phyloP scores from a whole-genome alignment of 169 alveolate genomes.

The Plasmodium vivax region DNA sequence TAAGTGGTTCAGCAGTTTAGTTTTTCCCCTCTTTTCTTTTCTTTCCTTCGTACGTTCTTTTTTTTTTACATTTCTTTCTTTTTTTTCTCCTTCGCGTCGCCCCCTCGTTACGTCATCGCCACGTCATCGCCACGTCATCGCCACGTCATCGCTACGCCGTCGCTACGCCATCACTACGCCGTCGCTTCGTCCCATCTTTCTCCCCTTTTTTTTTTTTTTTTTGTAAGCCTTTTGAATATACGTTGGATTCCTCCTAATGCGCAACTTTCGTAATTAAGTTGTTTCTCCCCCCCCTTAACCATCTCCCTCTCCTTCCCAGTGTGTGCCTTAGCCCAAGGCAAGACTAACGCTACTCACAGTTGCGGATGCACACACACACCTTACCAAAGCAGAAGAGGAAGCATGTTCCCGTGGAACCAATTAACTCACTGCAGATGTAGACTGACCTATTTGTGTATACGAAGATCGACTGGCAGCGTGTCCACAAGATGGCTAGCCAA shows the following conservation, averaged over 20 bases:
- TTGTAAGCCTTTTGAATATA: neutral
- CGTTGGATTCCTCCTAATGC: neutral
- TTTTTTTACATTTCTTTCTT: neutral
- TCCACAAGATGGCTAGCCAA: slow-evolving; percentile 7
- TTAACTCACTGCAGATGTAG: slow-evolving; percentile 13
- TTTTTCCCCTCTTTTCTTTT: neutral
- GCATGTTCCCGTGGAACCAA: slow-evolving; percentile 25
- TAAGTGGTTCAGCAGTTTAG: neutral
- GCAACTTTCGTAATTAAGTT: neutral
- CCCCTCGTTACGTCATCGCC: neutral
- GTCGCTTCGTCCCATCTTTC: neutral
- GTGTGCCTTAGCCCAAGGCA: neutral
- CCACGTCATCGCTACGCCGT: neutral
- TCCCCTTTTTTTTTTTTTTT: neutral
- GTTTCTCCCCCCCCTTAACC: neutral
- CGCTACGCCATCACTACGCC: neutral
- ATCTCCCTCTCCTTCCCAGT: neutral
- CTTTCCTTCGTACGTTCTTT: neutral
- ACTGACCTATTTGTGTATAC: neutral
- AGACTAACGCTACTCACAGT: neutral
- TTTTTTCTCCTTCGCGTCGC: neutral
- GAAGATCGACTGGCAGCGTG: neutral
- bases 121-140: neutral
- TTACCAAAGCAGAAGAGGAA: neutral
- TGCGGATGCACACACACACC: neutral